Evolutionary conservation across 192 early-diverging fungal genomes (phyloP), one percentile per base, ranked within the genome.

Genomic region (Thamnidium elegans): DNA sequence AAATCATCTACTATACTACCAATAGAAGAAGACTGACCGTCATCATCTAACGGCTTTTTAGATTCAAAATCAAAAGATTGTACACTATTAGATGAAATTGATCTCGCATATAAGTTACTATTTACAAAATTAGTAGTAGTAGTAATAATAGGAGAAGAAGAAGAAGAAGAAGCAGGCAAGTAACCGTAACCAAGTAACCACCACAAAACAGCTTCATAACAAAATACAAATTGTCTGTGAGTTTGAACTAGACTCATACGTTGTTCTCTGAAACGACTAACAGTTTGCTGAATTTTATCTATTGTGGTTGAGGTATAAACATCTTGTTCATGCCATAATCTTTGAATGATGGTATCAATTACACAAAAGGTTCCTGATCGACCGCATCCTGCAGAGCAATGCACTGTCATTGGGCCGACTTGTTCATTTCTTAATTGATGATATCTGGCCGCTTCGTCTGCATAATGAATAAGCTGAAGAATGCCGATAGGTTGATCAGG

Each of bases 231-330:
- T 78, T 95, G 93, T 47, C 78, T 65, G 42, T 88, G 66, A 2
- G 88, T 89, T 74, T 95, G 93, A n/a, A 95, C 93, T 84, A 91
- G 88, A 10, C 80, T 78, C 32, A 94, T 73, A 26, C 93, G 82
- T 65, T 93, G 91, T 66, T 87, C 82, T 62, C 92, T 75, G 68
- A 95, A 85, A 6, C 77, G 73, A 36, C 75, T 76, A 50, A 92
- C 80, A 0, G 83, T 72, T 55, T 83, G 74, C 26, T 79, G 84
- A 17, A 94, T 81, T 23, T 65, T 51, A 53, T 64, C 36, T 21
- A 72, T 70, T 69, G 13, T 48, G 10, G 30, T 50, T 55, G 46
- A 15, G 20, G 34, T 65, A 56, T 20, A 56, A 9, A 56, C 55
- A 17, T 56, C 55, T 10, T 19, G 19, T 23, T 42, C 23, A 21